Evolutionary conservation across 306 rosid species (phyloP).

Genomic region (Alnus rubra): DNA sequence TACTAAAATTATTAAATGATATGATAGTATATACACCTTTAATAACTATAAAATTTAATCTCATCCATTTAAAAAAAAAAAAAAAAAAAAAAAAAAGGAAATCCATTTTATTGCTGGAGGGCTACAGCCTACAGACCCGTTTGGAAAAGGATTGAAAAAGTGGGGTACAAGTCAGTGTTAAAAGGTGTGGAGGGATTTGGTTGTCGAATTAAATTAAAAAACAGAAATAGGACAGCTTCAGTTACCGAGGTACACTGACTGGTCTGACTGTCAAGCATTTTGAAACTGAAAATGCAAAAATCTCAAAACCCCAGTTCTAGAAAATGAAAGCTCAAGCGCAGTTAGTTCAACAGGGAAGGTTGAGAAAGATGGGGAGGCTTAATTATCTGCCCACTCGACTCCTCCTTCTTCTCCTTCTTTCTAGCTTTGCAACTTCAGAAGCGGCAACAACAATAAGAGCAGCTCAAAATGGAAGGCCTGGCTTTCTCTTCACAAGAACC

Average conservation of each 20-base stretch:
- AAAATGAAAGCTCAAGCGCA: not conserved
- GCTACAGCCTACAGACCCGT: no score
- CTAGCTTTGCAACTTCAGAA: conserved; percentile 16
- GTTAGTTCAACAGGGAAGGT: not conserved
- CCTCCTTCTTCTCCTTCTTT: conserved; percentile 16
- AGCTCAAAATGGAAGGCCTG: conserved; percentile 38
- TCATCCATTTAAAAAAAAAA: no score
- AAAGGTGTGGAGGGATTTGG: no score
- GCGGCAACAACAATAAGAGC: conserved; percentile 5
- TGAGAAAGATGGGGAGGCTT: not conserved
- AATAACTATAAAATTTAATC: no score
- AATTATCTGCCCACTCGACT: conserved; percentile 1
- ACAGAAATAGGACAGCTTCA: not conserved
- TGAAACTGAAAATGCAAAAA: conserved; percentile 1
- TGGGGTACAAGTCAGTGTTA: no score
- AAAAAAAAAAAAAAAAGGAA: no score
- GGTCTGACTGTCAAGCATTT: not conserved
- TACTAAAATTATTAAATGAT: no score
- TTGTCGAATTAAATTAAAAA: no score
- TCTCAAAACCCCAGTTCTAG: conserved; percentile 5
- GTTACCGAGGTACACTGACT: not conserved
- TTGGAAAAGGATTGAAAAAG: no score
- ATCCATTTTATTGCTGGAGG: no score
- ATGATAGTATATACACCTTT: no score
- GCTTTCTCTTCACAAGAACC: conserved; percentile 64